Percentiles rank a stretch among this genome's conserved stretches.
These are phyloP conservation scores for Aspergillus pseudotamarii DNA, from an alignment of 2,329 filamentous ascomycete species.

Conservation along the genomic window DNA sequence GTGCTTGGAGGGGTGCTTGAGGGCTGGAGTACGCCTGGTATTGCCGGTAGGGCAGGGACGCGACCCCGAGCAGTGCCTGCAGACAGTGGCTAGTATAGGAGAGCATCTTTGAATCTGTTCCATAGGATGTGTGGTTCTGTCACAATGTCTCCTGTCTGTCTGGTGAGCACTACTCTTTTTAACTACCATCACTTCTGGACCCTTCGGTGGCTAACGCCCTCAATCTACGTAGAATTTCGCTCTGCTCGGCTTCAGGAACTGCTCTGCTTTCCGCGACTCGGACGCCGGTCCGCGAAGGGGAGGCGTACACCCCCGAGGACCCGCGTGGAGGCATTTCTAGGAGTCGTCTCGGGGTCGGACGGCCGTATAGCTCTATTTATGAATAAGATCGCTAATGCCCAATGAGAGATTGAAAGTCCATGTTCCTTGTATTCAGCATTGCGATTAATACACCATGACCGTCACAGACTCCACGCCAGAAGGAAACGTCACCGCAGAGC, in stretches of 20 bases:
- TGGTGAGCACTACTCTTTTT: background rate
- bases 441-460: background rate
- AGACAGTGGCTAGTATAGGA: background rate
- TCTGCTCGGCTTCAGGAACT: background rate
- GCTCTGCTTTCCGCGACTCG: background rate
- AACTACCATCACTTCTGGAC: background rate
- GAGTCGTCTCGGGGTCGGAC: background rate
- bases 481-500: background rate
- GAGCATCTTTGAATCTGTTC: background rate
- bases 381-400: background rate
- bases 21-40: background rate
- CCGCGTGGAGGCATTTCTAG: background rate
- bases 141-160: background rate
- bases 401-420: background rate
- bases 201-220: background rate
- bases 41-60: background rate
- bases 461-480: background rate
- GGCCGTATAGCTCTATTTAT: background rate
- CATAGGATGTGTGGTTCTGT: background rate
- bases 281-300: background rate
- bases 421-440: background rate
- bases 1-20: background rate
- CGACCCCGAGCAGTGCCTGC: background rate
- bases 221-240: background rate
- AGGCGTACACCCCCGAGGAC: background rate